Conservation (phyloP, 306 rosid genomes). For the Arachis hypogaea region DNA sequence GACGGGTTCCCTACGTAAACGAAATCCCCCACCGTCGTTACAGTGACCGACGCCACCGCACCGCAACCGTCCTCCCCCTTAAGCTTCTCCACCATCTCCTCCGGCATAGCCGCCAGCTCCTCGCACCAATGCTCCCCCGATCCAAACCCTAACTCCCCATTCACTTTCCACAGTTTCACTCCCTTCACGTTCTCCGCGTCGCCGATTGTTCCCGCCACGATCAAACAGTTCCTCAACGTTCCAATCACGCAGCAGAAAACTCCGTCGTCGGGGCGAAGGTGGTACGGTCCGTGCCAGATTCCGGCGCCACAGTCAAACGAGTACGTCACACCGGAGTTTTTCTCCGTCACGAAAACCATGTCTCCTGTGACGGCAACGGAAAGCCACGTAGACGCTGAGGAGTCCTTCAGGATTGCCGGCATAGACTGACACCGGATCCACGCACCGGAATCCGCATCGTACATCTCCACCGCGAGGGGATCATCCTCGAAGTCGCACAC, state of each 20-base stretch:
- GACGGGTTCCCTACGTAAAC: constrained; percentile 49
- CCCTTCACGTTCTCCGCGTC: constrained; percentile 43
- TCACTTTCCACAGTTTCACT: constrained; percentile 60
- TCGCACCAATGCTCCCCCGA: background rate
- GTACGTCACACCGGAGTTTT: constrained; percentile 47
- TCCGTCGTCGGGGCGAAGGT: constrained; percentile 32
- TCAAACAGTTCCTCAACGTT: constrained; percentile 31
- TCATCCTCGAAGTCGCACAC: constrained; percentile 61
- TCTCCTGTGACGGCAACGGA: constrained; percentile 47
- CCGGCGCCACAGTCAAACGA: constrained; percentile 48
- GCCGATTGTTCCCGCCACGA: constrained; percentile 56
- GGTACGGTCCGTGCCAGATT: constrained; percentile 70
- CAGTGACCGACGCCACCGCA: constrained; percentile 40
- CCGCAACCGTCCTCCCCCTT: constrained; percentile 39
- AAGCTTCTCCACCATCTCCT: constrained; percentile 49
- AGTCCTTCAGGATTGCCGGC: constrained; percentile 54
- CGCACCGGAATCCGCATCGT: constrained; percentile 30
- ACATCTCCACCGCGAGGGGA: constrained; percentile 61
- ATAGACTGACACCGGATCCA: constrained; percentile 56
- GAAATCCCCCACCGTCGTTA: constrained; percentile 44
- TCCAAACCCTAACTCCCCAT: constrained; percentile 42
- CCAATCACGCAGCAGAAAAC: constrained; percentile 41
- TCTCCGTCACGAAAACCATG: constrained; percentile 50
- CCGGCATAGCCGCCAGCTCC: constrained; percentile 58
- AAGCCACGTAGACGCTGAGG: constrained; percentile 57